Base-by-base conservation (phyloP, 1,284 basidiomycete genomes). In the Ceratobasidium sp. region DNA sequence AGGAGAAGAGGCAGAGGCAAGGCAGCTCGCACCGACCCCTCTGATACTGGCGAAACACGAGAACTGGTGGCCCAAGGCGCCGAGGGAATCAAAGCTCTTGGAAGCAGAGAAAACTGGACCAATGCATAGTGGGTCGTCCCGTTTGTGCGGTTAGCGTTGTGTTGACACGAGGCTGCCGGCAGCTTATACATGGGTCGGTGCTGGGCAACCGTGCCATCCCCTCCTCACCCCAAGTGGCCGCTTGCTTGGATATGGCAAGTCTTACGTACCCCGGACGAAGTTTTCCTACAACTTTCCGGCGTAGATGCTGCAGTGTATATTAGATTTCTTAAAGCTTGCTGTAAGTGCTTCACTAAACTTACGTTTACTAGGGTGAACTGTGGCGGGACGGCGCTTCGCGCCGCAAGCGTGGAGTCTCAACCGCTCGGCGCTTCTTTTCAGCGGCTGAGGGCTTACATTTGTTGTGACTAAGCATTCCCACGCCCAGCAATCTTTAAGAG, bases 301-400 rank as follows among this genome's bases (percentile, higher is more conserved):
- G 86, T 95, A n/a, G 95, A 96, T 83, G 93, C 94, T 2, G 90
- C 94, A 7, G 86, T 95, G 26, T 96, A 96, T 83, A 87, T 92
- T 42, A 90, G 94, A 20, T 94, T 92, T 83, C 86, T 96, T 12
- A 89, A 92, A 71, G 95, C 91, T 55, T 93, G 91, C 83, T 76
- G 73, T 76, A 28, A 66, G 73, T 67, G 18, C 4, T n/a, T 76
- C 28, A 26, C 49, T 33, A 20, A n/a, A 15, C 23, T 63, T 7
- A 39, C 12, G 12, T 67, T 40, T 4, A 23, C 23, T n/a, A n/a
- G n/a, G n/a, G n/a, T n/a, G n/a, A n/a, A n/a, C n/a, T n/a, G n/a
- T n/a, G n/a, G n/a, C n/a, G n/a, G n/a, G n/a, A n/a, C n/a, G n/a
- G n/a, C n/a, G n/a, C n/a, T n/a, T n/a, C n/a, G n/a, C n/a, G n/a